Evolutionary conservation across 257 asterid genomes (phyloP), one percentile per base, ranked within the genome.

Genomic region (Nicotiana attenuata): DNA sequence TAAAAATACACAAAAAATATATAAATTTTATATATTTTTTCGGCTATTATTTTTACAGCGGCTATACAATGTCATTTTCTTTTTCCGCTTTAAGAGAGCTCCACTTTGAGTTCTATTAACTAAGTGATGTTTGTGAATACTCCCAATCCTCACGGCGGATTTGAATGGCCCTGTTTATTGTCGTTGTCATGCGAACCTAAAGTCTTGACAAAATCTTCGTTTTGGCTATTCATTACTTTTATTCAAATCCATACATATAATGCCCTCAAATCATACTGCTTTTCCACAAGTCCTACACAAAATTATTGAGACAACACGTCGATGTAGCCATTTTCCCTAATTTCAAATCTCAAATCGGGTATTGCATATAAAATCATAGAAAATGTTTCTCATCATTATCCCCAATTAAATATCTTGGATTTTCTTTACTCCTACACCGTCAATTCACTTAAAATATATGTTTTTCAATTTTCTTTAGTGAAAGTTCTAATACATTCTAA

Each of bases 181-280:
- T 29, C 22, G 3, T 65, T 65, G 73, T 65, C 50, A 7, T 29
- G 73, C 75, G 29, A 10, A 16, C 24, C 1, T 56, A 35, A 3
- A 16, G 16, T 17, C 20, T 24, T 45, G 52, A 65, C 33, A 22
- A 60, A 52, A 26, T n/a, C 26, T 66, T 28, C 7, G 3, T 5
- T 5, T 67, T 53, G 52, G 17, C 76, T 61, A 47, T 50, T 55
- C n/a, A 59, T 26, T 29, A 60, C 50, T 59, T 22, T 35, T 8
- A 59, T 81, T 83, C 55, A 80, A 87, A 82, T 33, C 52, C 9
- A 28, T 63, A 83, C 88, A 82, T n/a, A 50, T 77, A 14, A 77
- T 77, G 15, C 38, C 41, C 8, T 31, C 4, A 53, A 29, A 87
- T 84, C 75, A 84, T 84, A 80, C 68, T 85, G 86, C 69, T 83